These are phyloP conservation scores for Rhizopus sp. DNA, from an alignment of 371 early-diverging fungal species.

Conservation along the genomic window DNA sequence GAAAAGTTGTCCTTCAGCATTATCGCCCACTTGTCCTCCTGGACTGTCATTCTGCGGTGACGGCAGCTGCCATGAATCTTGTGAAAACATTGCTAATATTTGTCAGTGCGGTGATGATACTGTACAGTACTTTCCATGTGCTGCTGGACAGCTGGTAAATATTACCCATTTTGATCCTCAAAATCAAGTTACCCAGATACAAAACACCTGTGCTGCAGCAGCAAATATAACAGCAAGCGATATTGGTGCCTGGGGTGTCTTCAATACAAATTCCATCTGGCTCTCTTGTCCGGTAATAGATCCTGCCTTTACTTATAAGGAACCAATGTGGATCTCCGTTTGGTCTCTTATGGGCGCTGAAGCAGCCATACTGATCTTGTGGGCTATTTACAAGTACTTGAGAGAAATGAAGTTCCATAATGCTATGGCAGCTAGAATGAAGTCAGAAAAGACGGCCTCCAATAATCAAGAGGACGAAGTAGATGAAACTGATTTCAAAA, in stretches of 20 bases:
- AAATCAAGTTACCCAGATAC: constrained; percentile 47
- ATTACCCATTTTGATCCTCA: constrained; percentile 53
- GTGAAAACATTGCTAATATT: constrained; percentile 43
- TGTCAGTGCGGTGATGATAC: constrained; percentile 44
- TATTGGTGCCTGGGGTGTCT: constrained; percentile 41
- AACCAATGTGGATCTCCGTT: constrained; percentile 62
- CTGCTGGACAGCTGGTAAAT: constrained; percentile 45
- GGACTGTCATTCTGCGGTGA: constrained; percentile 56
- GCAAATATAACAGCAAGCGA: constrained; percentile 22
- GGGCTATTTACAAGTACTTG: constrained; percentile 43
- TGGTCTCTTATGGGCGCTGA: constrained; percentile 45
- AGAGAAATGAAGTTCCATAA: constrained; percentile 20
- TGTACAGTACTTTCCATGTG: constrained; percentile 43
- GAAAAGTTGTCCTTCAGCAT: constrained; percentile 36
- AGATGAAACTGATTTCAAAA: constrained; percentile 22
- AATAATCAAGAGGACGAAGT: constrained; percentile 1
- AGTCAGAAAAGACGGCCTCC: constrained; percentile 1
- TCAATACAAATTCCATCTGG: constrained; percentile 40
- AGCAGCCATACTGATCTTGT: constrained; percentile 41
- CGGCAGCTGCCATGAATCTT: constrained; percentile 55
- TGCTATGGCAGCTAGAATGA: constrained; percentile 1
- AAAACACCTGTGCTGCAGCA: constrained; percentile 44
- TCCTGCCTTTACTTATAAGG: constrained; percentile 53
- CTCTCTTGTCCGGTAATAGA: constrained; percentile 51
- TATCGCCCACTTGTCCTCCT: constrained; percentile 45